These are phyloP conservation scores for Microthlaspi erraticum DNA, from an alignment of 345 rosid genomes.

Conservation along the genomic window DNA sequence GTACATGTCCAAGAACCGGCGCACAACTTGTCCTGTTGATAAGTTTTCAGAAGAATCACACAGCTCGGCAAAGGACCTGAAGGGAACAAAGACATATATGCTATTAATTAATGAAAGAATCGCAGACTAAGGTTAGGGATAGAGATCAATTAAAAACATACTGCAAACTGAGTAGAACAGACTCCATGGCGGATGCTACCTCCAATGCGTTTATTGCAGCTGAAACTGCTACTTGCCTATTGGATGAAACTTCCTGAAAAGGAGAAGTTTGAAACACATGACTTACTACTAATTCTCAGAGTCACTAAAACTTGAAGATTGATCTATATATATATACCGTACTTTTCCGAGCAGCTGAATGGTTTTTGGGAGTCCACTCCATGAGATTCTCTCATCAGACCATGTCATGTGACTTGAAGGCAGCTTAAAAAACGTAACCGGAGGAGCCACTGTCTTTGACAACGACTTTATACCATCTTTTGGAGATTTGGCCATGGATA, in stretches of 20 bases:
- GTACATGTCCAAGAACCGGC: conserved; percentile 50
- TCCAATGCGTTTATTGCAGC: conserved; percentile 50
- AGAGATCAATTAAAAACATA: conserved; percentile 32
- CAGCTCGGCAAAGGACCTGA: conserved; percentile 50
- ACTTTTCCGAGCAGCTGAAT: conserved; percentile 55
- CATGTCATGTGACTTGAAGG: conserved; percentile 44
- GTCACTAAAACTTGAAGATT: conserved; percentile 8
- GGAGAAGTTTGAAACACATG: conserved; percentile 19
- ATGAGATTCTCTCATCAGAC: conserved; percentile 46
- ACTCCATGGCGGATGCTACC: conserved; percentile 53
- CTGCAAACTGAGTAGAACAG: conserved; percentile 48
- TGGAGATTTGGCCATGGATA: conserved; percentile 24
- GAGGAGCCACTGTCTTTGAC: conserved; percentile 37
- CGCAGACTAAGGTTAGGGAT: not conserved
- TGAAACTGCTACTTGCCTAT: conserved; percentile 45
- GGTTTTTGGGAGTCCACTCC: conserved; percentile 47
- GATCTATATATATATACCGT: not conserved
- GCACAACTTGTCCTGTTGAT: conserved; percentile 45
- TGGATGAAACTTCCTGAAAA: conserved; percentile 47
- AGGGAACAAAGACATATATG: conserved; percentile 20
- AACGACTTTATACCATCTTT: conserved; percentile 37
- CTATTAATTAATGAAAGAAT: not conserved
- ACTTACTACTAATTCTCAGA: conserved; percentile 16
- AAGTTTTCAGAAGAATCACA: conserved; percentile 43
- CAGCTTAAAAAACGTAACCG: conserved; percentile 40